Evolutionary conservation across 805 yeast species (phyloP).

Genomic region (Wickerhamia fluorescens): DNA sequence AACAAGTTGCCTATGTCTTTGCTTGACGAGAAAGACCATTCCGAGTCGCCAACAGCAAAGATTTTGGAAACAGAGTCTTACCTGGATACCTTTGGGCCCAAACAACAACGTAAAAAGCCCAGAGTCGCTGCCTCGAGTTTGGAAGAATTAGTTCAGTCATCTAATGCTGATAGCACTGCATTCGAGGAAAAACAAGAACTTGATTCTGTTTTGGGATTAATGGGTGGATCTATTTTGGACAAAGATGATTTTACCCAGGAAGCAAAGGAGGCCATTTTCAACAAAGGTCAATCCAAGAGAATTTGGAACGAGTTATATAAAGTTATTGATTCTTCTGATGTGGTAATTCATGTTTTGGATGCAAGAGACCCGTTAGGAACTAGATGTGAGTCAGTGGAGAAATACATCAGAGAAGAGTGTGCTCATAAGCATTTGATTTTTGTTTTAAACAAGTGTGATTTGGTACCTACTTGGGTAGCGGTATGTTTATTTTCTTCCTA

Average conservation of each 20-base stretch:
- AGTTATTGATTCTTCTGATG: constrained; percentile 96
- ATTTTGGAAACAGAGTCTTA: constrained; percentile 87
- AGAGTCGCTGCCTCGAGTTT: constrained; percentile 69
- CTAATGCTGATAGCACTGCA: constrained; percentile 49
- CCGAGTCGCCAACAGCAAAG: constrained; percentile 68
- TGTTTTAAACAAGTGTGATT: constrained; percentile 94
- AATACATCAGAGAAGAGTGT: constrained; percentile 86
- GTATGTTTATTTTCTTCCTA: constrained; percentile 53
- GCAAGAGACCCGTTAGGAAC: constrained; percentile 98
- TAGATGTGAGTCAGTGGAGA: constrained; percentile 88
- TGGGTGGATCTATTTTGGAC: constrained; percentile 55
- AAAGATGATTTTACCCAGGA: constrained; percentile 83
- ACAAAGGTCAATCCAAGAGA: constrained; percentile 96
- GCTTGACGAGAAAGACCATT: constrained; percentile 76
- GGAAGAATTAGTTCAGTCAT: constrained; percentile 63
- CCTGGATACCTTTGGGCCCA: constrained; percentile 84
- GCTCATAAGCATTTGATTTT: constrained; percentile 94
- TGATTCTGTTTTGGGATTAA: constrained; percentile 67
- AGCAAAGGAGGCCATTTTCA: constrained; percentile 92
- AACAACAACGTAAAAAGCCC: constrained; percentile 88
- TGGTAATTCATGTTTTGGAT: constrained; percentile 91
- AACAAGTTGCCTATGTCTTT: constrained; percentile 95
- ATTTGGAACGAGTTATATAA: constrained; percentile 97
- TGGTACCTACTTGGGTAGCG: constrained; percentile 99
- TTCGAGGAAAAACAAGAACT: constrained; percentile 74